A percentile compares a stretch with the other conserved stretches of the same genome.
These are phyloP conservation scores for Erodium moschatum DNA, from an alignment of 441 rosid species.

Conservation along the genomic window DNA sequence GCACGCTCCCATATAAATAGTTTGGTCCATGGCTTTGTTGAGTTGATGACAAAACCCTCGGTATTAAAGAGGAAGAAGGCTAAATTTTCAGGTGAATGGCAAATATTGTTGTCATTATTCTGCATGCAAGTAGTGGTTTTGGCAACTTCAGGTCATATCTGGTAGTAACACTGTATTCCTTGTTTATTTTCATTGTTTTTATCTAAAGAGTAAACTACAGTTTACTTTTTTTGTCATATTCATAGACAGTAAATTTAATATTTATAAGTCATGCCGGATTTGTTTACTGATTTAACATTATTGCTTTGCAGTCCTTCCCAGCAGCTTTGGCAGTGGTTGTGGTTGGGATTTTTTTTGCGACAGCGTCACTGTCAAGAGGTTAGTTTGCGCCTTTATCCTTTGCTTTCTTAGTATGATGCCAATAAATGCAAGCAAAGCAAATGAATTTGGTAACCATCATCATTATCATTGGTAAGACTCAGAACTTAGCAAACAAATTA, in stretches of 20 bases:
- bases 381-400: slow-evolving; percentile 21
- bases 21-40: background rate
- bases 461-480: background rate
- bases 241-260: background rate
- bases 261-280: background rate
- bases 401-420: background rate
- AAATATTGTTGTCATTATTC: no score
- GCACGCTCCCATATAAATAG: background rate
- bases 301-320: slow-evolving; percentile 63
- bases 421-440: background rate
- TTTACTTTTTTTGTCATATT: background rate
- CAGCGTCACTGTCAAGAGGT: slow-evolving; percentile 68
- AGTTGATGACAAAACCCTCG: background rate
- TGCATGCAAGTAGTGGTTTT: background rate
- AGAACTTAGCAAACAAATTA: background rate
- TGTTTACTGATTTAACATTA: slow-evolving; percentile 11
- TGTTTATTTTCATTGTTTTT: background rate
- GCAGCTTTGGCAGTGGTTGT: slow-evolving; percentile 56
- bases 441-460: slow-evolving; percentile 4
- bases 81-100: background rate
- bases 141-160: background rate
- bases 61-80: background rate
- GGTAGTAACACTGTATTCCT: background rate
- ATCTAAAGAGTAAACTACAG: background rate
- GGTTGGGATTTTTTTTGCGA: slow-evolving; percentile 56